A percentile compares a stretch with the other conserved stretches of the same genome.
Conservation (phyloP, 495 filamentous ascomycete species). For the Penicillium samsonianum region DNA sequence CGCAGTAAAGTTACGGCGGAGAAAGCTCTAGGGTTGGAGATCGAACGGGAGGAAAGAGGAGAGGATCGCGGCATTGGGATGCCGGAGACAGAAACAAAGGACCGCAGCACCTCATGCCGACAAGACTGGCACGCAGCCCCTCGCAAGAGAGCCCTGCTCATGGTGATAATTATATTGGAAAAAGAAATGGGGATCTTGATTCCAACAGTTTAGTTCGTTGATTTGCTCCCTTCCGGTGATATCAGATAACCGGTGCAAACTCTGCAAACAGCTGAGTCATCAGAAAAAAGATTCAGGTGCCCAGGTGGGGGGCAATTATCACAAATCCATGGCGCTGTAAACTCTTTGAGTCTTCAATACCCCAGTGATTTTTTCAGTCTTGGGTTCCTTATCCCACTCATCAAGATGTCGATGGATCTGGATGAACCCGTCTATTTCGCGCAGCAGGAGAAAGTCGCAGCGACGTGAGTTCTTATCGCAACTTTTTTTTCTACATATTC, state of each 20-base stretch:
- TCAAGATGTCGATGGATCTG: conserved; percentile 70
- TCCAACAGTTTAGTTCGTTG: background rate
- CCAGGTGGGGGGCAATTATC: conserved; percentile 31
- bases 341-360: conserved; percentile 12
- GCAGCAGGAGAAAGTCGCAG: conserved; percentile 49
- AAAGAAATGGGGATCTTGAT: background rate
- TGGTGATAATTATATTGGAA: conserved; percentile 20
- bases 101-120: conserved; percentile 31
- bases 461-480: conserved; percentile 55
- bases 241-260: conserved; percentile 28
- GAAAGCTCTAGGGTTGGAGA: conserved; percentile 29
- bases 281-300: conserved; percentile 25
- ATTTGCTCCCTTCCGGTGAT: background rate
- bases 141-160: conserved; percentile 36
- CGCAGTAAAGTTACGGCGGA: conserved; percentile 24
- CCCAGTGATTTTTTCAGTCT: conserved; percentile 4
- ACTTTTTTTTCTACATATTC: conserved; percentile 15
- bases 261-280: conserved; percentile 33
- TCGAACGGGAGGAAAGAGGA: conserved; percentile 18
- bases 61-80: conserved; percentile 24
- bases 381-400: conserved; percentile 18
- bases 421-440: conserved; percentile 62
- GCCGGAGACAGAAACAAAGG: conserved; percentile 28
- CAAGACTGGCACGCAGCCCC: conserved; percentile 31
- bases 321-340: conserved; percentile 20